Conservation (phyloP, 2,329 filamentous ascomycete genomes). For the Ambrosiella beaveri region DNA sequence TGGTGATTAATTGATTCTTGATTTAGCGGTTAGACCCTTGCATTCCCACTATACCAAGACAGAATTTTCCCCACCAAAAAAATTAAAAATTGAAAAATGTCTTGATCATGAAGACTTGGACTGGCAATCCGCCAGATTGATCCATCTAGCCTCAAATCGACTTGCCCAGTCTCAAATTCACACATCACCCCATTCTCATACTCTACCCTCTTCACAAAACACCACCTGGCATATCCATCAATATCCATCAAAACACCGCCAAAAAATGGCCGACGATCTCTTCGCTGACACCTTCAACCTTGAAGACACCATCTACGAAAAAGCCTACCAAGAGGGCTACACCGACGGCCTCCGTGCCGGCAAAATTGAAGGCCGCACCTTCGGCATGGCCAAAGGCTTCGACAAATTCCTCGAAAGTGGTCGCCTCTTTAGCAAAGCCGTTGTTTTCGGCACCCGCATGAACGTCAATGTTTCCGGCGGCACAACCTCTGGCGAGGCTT, state of each 20-base stretch:
- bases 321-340: constrained; percentile 62
- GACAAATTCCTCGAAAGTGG: constrained; percentile 80
- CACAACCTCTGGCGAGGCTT: background rate
- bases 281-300: constrained; percentile 42
- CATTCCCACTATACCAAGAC: too few relatives aligned
- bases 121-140: too few relatives aligned
- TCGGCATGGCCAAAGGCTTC: constrained; percentile 83
- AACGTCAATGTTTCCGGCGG: constrained; percentile 14
- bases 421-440: constrained; percentile 55
- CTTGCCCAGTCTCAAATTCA: background rate
- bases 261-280: constrained; percentile 24
- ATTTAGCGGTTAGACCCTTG: too few relatives aligned
- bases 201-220: background rate
- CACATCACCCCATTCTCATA: background rate
- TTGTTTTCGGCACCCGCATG: constrained; percentile 69
- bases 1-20: too few relatives aligned
- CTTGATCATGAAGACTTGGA: too few relatives aligned
- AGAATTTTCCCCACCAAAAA: too few relatives aligned
- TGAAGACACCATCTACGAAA: constrained; percentile 57
- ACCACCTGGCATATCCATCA: background rate
- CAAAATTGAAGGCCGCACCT: constrained; percentile 70
- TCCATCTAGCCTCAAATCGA: background rate
- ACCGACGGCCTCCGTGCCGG: constrained; percentile 63
- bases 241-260: background rate
- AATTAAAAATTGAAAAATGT: too few relatives aligned